These are phyloP conservation scores for Phytophthora constricta DNA, from an alignment of 352 stramenopile species.

Conservation along the genomic window DNA sequence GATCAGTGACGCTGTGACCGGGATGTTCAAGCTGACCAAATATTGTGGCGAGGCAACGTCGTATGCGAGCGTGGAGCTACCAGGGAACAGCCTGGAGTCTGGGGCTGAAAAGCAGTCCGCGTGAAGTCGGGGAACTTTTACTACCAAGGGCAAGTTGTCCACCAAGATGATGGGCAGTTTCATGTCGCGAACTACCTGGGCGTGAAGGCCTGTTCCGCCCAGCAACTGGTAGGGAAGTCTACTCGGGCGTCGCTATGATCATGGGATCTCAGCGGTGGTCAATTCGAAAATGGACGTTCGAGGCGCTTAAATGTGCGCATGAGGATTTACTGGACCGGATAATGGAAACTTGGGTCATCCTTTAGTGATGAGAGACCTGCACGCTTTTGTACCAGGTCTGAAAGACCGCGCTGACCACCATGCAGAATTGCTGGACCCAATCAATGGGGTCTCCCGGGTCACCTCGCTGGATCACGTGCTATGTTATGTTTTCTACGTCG, in stretches of 20 bases:
- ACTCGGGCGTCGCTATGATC: not conserved
- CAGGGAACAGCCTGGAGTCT: not conserved
- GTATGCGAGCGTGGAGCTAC: not conserved
- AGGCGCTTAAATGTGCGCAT: not conserved
- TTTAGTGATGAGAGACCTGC: not conserved
- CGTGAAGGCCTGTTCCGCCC: not conserved
- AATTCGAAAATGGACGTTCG: not conserved
- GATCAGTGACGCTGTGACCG: not conserved
- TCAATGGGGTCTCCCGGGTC: not conserved
- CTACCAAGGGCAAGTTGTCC: not conserved
- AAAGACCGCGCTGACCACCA: not conserved
- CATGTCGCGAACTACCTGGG: not conserved
- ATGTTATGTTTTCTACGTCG: not conserved
- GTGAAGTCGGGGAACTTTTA: not conserved
- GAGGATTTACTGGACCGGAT: not conserved
- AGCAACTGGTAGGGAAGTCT: not conserved
- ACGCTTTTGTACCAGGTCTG: not conserved
- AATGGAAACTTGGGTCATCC: not conserved
- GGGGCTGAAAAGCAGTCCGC: not conserved
- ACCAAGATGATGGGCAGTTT: not conserved
- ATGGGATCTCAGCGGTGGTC: not conserved
- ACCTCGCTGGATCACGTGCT: not conserved
- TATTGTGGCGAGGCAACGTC: not conserved
- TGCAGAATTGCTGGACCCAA: not conserved
- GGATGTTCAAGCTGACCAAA: not conserved